Conservation (phyloP, 257 asterid species). For the Penstemon newberryi region DNA sequence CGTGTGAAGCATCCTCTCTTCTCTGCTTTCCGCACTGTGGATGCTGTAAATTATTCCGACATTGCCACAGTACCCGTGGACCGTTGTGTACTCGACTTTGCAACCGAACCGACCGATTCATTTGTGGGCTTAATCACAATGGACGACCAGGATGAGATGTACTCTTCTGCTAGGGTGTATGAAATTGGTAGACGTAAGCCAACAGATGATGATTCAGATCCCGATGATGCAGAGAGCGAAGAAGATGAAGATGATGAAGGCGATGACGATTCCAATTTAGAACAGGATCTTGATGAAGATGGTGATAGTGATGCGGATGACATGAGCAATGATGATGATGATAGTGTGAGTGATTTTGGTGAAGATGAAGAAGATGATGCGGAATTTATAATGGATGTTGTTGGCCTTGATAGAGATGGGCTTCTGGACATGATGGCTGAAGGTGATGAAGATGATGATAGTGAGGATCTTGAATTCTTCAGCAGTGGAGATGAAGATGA, state of each 20-base stretch:
- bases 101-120: slow-evolving; percentile 90
- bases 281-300: slow-evolving; percentile 58
- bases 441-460: slow-evolving; percentile 77
- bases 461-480: slow-evolving; percentile 57
- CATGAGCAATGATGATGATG: slow-evolving; percentile 59
- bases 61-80: slow-evolving; percentile 90
- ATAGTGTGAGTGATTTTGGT: slow-evolving; percentile 56
- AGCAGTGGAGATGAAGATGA: slow-evolving; percentile 82
- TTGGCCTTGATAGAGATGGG: slow-evolving; percentile 62
- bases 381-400: slow-evolving; percentile 65
- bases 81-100: slow-evolving; percentile 93
- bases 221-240: slow-evolving; percentile 91
- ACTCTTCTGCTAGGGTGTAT: slow-evolving; percentile 84
- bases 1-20: slow-evolving; percentile 94
- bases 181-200: slow-evolving; percentile 94
- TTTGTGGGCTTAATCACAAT: slow-evolving; percentile 84
- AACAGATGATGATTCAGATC: slow-evolving; percentile 94
- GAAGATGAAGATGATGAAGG: slow-evolving; percentile 86
- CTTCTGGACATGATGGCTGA: slow-evolving; percentile 66
- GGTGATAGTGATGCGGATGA: slow-evolving; percentile 80
- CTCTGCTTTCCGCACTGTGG: slow-evolving; percentile 92
- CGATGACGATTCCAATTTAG: slow-evolving; percentile 62
- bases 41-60: slow-evolving; percentile 88
- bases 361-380: slow-evolving; percentile 87
- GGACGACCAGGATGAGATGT: slow-evolving; percentile 98